These are phyloP conservation scores for Amanita rimosa DNA, from an alignment of 768 basidiomycete species.

Conservation along the genomic window DNA sequence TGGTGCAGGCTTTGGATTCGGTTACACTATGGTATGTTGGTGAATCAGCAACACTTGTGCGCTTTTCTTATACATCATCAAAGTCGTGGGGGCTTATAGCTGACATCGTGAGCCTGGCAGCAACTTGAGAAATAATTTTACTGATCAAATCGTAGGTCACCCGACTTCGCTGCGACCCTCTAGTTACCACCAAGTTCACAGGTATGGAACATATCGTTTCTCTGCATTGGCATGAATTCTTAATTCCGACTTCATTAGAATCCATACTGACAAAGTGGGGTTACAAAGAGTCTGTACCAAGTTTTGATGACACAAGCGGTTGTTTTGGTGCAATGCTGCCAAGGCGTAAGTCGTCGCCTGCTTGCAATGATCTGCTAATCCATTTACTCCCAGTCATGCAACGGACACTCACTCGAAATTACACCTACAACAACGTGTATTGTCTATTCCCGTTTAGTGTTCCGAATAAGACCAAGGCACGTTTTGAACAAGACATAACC, in stretches of 20 bases:
- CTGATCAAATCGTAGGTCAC: slow-evolving; percentile 10
- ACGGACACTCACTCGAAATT: slow-evolving; percentile 14
- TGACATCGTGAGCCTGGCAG: slow-evolving; percentile 10
- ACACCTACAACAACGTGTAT: slow-evolving; percentile 14
- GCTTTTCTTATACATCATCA: background rate
- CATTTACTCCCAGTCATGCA: slow-evolving; percentile 11
- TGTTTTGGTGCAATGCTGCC: slow-evolving; percentile 12
- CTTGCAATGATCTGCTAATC: background rate
- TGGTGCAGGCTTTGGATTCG: slow-evolving; percentile 12
- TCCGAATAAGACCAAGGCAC: slow-evolving; percentile 3
- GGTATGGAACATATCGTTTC: slow-evolving; percentile 1
- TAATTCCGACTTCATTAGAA: background rate
- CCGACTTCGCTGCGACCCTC: slow-evolving; percentile 13
- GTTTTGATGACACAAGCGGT: slow-evolving; percentile 8
- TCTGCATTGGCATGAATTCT: background rate
- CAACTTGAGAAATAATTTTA: background rate
- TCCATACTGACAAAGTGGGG: slow-evolving; percentile 13
- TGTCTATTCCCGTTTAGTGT: slow-evolving; percentile 14
- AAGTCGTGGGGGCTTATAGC: slow-evolving; percentile 13
- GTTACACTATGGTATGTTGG: slow-evolving; percentile 16
- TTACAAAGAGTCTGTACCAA: slow-evolving; percentile 10
- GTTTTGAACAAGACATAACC: background rate
- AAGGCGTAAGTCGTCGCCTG: slow-evolving; percentile 9
- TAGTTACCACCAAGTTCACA: slow-evolving; percentile 9
- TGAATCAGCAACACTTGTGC: background rate